Percentiles rank a stretch among this genome's conserved stretches.
Evolutionary conservation across 352 stramenopile species (phyloP).

Genomic region (Halophytophthora polymorphica): DNA sequence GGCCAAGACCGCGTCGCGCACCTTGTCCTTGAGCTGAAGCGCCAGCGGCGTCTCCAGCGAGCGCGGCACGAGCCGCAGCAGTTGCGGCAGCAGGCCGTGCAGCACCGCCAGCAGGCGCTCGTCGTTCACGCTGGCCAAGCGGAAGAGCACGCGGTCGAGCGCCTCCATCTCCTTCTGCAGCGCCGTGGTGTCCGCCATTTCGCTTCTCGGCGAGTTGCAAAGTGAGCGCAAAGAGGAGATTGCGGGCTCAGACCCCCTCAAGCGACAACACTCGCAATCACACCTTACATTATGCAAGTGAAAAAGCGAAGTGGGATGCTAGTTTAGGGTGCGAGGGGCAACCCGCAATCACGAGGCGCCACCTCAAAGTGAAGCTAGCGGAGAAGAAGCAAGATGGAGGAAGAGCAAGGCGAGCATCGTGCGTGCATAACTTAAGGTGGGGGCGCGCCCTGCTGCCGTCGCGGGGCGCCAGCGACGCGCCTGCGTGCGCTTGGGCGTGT

Average conservation of each 20-base stretch:
- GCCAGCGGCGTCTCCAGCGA: conserved; percentile 31
- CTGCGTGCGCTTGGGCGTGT: too few relatives aligned
- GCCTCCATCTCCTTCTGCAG: conserved; percentile 57
- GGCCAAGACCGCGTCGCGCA: conserved; percentile 9
- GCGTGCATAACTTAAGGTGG: too few relatives aligned
- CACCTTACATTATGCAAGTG: too few relatives aligned
- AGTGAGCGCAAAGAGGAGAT: background rate
- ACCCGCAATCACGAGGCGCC: too few relatives aligned
- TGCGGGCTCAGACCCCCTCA: too few relatives aligned
- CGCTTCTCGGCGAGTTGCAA: background rate
- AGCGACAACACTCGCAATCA: too few relatives aligned
- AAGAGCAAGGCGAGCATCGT: too few relatives aligned
- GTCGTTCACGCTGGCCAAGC: conserved; percentile 64
- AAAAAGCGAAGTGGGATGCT: too few relatives aligned
- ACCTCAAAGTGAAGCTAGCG: too few relatives aligned
- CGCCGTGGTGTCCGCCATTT: conserved; percentile 15
- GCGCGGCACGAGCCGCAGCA: conserved; percentile 58
- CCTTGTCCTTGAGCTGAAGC: conserved; percentile 69
- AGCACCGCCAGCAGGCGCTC: conserved; percentile 62
- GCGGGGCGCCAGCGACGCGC: too few relatives aligned
- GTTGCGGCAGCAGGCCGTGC: conserved; percentile 60
- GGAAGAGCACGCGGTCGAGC: conserved; percentile 77
- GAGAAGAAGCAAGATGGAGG: too few relatives aligned
- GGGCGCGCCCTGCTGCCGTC: background rate
- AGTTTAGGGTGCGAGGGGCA: too few relatives aligned